These are phyloP conservation scores for Cytidiella melzeri DNA, from an alignment of 768 basidiomycete genomes.

Conservation along the genomic window DNA sequence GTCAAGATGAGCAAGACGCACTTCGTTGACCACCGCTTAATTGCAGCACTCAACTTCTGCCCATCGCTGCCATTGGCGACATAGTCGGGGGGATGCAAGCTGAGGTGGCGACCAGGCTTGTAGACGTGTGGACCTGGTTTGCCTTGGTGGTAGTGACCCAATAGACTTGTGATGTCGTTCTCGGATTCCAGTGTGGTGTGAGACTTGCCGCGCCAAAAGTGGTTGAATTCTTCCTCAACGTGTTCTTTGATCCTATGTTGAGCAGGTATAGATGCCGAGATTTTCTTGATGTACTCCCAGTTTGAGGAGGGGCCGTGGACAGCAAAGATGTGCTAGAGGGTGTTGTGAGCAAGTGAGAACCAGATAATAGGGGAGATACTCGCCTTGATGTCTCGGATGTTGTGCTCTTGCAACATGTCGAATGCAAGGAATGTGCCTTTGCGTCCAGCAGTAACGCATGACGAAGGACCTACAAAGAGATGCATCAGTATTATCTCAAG, in stretches of 20 bases:
- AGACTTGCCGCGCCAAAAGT: constrained; percentile 4
- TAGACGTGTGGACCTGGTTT: not conserved
- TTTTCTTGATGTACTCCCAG: constrained; percentile 7
- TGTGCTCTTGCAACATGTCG: constrained; percentile 4
- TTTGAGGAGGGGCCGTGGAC: constrained; percentile 2
- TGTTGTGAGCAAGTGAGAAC: not conserved
- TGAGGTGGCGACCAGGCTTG: not conserved
- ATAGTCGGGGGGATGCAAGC: not conserved
- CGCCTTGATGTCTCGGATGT: constrained; percentile 2
- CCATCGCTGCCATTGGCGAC: not conserved
- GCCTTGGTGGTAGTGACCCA: not conserved
- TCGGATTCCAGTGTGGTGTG: constrained; percentile 1
- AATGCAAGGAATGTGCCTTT: not conserved
- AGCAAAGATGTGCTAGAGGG: constrained; percentile 6
- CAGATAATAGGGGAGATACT: not conserved
- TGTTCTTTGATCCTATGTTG: constrained; percentile 6
- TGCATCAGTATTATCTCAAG: not conserved
- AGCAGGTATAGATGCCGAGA: constrained; percentile 2
- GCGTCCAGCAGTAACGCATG: constrained; percentile 5
- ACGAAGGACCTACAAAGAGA: constrained; percentile 1
- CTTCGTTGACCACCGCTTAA: not conserved
- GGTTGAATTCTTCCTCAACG: constrained; percentile 4
- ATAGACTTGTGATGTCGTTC: not conserved
- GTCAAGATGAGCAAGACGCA: not conserved
- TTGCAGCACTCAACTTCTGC: not conserved